A percentile compares a stretch with the other conserved stretches of the same genome.
Evolutionary conservation across 1,284 basidiomycete species (phyloP).

Genomic region (Cryptococcus wingfieldii): DNA sequence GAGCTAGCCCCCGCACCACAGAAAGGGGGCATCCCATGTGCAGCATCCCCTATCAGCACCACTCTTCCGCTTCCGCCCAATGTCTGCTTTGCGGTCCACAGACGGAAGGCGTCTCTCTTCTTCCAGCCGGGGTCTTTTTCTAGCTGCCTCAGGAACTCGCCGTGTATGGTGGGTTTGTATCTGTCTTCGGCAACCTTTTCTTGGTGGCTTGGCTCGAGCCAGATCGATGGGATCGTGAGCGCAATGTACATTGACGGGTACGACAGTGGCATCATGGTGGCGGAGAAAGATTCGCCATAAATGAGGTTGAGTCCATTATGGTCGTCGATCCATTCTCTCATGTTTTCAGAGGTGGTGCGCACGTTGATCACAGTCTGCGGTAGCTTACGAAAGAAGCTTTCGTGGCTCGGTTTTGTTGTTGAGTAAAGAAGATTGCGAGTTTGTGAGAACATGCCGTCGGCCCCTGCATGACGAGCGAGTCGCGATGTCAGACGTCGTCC

Average conservation of each 20-base stretch:
- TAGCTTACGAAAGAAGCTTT: neutral
- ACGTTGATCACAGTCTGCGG: constrained; percentile 17
- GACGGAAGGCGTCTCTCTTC: constrained; percentile 1
- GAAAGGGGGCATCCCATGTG: constrained; percentile 22
- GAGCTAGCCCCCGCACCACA: constrained; percentile 24
- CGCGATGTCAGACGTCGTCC: neutral
- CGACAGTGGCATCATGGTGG: constrained; percentile 10
- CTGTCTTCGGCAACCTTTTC: neutral
- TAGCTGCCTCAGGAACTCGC: constrained; percentile 5
- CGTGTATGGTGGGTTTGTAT: neutral
- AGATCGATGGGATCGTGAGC: constrained; percentile 14
- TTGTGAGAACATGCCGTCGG: constrained; percentile 26
- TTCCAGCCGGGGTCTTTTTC: constrained; percentile 7
- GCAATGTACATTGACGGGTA: constrained; percentile 11
- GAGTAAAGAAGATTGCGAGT: constrained; percentile 9
- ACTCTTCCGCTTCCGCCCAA: constrained; percentile 11
- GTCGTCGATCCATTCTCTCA: constrained; percentile 12
- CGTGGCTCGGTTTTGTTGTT: too few relatives aligned
- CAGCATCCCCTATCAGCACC: constrained; percentile 21
- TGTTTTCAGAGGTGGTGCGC: neutral
- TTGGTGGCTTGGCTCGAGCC: neutral
- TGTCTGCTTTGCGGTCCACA: constrained; percentile 11
- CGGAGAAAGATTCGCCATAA: constrained; percentile 16
- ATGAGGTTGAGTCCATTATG: constrained; percentile 14
- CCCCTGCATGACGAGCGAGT: constrained; percentile 6